Base-by-base conservation (phyloP, 78 protist genomes). In the Emiliania huxleyi region DNA sequence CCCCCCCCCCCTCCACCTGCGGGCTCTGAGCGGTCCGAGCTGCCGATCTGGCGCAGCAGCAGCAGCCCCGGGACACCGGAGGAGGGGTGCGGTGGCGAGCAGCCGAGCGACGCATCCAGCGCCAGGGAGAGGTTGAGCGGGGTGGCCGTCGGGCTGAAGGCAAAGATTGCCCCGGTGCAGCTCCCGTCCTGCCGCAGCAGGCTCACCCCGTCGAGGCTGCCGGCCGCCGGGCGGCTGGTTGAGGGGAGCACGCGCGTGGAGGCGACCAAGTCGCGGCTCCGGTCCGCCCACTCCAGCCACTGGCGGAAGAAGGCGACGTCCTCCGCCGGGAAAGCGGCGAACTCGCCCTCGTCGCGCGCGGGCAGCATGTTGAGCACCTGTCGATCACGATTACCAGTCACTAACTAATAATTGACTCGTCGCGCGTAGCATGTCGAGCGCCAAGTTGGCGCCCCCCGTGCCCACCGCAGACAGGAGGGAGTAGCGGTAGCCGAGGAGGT, bases 401-500 rank as follows among this genome's bases (percentile, higher is more conserved):
- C n/a, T n/a, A n/a, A n/a, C n/a, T n/a, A n/a, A n/a, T n/a, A n/a
- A n/a, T n/a, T n/a, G n/a, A n/a, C n/a, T n/a, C n/a, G n/a, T n/a
- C n/a, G n/a, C n/a, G n/a, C n/a, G n/a, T n/a, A n/a, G n/a, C 33
- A 22, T 22, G 69, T 22, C 1, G 33, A 55, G 33, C 29, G 15
- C 69, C 29, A 19, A 19, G 93, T 91, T 91, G 73, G 43, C 48
- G 35, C 90, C 87, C 23, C 52, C 93, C 1, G 93, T 91, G 49
- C 52, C 93, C n/a, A 91, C 19, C n/a, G 88, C 18, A 1, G 87
- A 73, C 62, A 91, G 55, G 38, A 71, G 55, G 11, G 55, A 55
- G 93, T 43, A 71, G 44, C 52, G 73, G 35, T 75, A 44, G n/a
- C 93, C 93, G 15, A 91, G 93, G 48, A 71, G 37, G 87, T 91